Evolutionary conservation across 1,284 basidiomycete species (phyloP), one percentile per base, ranked within the genome.

Genomic region (Ceratobasidium sp.): DNA sequence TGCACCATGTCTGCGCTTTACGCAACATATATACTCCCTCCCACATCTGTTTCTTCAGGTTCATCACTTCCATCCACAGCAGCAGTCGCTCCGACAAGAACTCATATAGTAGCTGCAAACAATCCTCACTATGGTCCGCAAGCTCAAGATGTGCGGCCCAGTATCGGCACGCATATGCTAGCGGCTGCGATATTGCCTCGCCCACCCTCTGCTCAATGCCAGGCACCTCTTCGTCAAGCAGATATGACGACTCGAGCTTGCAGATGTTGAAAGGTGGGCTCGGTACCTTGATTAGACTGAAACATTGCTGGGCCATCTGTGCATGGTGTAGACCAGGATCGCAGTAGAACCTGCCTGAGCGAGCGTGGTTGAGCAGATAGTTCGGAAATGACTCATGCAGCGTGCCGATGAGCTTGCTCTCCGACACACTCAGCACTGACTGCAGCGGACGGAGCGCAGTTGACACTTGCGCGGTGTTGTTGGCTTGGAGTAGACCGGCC

Each of bases 41-140:
- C 5, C 5, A 23, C 15, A 69, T 56, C 4, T 23, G 15, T 12
- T 56, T 33, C 33, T 46, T 69, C 20, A 69, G 26, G 50, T 56
- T 69, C 23, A 56, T 52, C 10, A 69, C 52, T 26, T 69, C 67
- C 52, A 69, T 52, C 67, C 67, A 69, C 6, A 52, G 48, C 10
- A 69, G 67, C 26, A 69, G 40, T 4, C 38, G 33, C 28, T 12
- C 15, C 20, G 67, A 69, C 7, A 69, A 23, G 26, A 69, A 69
- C 9, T 69, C 50, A 56, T 52, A 44, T 17, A 62, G 40, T n/a
- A 17, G 20, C 28, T 42, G 20, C 5, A 9, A 48, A 2, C 17
- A 13, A n/a, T 67, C 17, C 3, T 50, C 65, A 5, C 20, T 17
- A 42, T 4, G 7, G 23, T 52, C 23, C 15, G 48, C 28, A 23